These are phyloP conservation scores for Sindora glabra DNA, from an alignment of 306 rosid genomes.

Conservation along the genomic window DNA sequence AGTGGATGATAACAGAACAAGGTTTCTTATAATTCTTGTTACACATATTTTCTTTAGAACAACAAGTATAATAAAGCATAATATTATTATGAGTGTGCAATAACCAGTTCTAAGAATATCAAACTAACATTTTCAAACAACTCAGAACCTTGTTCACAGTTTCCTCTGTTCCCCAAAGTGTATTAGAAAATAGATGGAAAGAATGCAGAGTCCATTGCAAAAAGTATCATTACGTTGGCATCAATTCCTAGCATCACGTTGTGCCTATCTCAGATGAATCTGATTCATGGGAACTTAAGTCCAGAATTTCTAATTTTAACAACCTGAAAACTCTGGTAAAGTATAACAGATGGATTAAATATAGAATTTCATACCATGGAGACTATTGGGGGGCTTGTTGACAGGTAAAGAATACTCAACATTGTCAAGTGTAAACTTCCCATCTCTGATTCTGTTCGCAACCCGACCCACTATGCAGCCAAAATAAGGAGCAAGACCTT, in stretches of 20 bases:
- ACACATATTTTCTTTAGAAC: too few relatives aligned
- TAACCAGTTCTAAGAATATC: too few relatives aligned
- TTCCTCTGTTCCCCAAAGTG: too few relatives aligned
- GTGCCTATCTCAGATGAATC: neutral
- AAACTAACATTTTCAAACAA: too few relatives aligned
- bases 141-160: too few relatives aligned
- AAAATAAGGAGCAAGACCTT: conserved; percentile 72
- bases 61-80: too few relatives aligned
- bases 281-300: neutral
- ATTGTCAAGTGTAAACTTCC: conserved; percentile 75
- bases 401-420: conserved; percentile 60
- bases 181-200: neutral
- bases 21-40: too few relatives aligned
- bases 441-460: conserved; percentile 81
- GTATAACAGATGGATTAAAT: neutral
- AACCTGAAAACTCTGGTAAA: neutral
- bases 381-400: conserved; percentile 87
- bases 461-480: conserved; percentile 98
- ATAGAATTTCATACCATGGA: conserved; percentile 61
- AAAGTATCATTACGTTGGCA: neutral
- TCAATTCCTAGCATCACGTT: neutral
- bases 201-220: neutral
- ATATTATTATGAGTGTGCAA: too few relatives aligned
- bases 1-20: too few relatives aligned
- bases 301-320: neutral